phyloP scores from a whole-genome alignment of 345 rosid genomes.

The Eucalyptus tenuipes region DNA sequence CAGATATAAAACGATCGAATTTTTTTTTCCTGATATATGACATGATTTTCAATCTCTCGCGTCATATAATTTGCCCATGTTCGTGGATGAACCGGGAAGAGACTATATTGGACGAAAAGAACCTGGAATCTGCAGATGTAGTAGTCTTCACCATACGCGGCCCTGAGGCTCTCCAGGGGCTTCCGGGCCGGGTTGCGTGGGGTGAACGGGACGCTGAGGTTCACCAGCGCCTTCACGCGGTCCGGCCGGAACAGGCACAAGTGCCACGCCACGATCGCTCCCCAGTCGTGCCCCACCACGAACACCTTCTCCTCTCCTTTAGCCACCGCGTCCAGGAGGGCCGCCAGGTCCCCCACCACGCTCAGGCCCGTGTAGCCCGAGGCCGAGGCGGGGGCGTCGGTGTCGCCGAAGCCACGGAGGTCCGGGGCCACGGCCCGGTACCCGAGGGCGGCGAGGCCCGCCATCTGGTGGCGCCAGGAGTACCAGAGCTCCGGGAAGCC shows the following conservation, averaged over 20 bases:
- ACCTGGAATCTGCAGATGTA: constrained; percentile 88
- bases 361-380: constrained; percentile 31
- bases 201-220: constrained; percentile 18
- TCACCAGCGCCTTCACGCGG: constrained; percentile 19
- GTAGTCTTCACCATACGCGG: constrained; percentile 49
- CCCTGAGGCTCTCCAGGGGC: constrained; percentile 34
- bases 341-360: constrained; percentile 39
- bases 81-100: not conserved
- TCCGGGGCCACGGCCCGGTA: constrained; percentile 83
- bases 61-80: not conserved
- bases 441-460: constrained; percentile 42
- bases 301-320: constrained; percentile 10
- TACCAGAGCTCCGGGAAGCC: constrained; percentile 92
- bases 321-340: constrained; percentile 19
- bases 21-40: not conserved
- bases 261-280: constrained; percentile 30
- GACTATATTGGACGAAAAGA: not conserved
- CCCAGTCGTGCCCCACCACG: constrained; percentile 46
- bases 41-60: not conserved
- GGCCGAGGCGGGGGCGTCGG: constrained; percentile 40
- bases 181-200: constrained; percentile 42
- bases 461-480: constrained; percentile 80
- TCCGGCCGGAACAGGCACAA: constrained; percentile 29
- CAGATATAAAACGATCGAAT: not conserved
- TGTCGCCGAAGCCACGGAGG: constrained; percentile 72